Evolutionary conservation across 1,139 yeast genomes (phyloP).

Genomic region (Taphrina betulina): DNA sequence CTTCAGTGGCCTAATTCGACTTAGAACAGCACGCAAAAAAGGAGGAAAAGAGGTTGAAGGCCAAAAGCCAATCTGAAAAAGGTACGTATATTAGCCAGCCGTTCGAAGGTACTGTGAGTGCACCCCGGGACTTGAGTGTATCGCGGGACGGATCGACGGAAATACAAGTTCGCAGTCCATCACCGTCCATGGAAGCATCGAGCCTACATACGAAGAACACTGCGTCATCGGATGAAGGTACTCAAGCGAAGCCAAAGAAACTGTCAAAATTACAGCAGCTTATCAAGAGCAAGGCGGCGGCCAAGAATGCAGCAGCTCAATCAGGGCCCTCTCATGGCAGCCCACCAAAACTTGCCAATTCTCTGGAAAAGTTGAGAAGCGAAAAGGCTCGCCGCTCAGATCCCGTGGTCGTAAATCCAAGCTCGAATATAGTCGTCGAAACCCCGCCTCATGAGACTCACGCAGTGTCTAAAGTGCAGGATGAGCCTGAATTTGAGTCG

Average conservation of each 20-base stretch:
- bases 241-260: slow-evolving; percentile 35
- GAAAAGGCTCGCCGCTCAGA: too few species aligned
- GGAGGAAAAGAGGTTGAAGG: slow-evolving; percentile 32
- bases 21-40: slow-evolving; percentile 34
- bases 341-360: background rate
- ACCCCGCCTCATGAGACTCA: too few species aligned
- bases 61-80: slow-evolving; percentile 31
- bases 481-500: too few species aligned
- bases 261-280: slow-evolving; percentile 52
- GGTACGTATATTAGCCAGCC: slow-evolving; percentile 35
- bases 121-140: slow-evolving; percentile 1
- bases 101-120: background rate
- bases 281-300: slow-evolving; percentile 50
- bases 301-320: slow-evolving; percentile 30
- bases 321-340: background rate
- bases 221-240: too few species aligned
- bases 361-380: background rate
- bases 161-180: too few species aligned
- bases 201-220: too few species aligned
- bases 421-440: too few species aligned
- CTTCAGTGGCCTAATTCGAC: slow-evolving; percentile 28
- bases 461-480: too few species aligned
- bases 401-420: too few species aligned
- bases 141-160: too few species aligned
- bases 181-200: too few species aligned